phyloP scores from a whole-genome alignment of 805 yeast species.

The Wickerhamomyces subpelliculosus region DNA sequence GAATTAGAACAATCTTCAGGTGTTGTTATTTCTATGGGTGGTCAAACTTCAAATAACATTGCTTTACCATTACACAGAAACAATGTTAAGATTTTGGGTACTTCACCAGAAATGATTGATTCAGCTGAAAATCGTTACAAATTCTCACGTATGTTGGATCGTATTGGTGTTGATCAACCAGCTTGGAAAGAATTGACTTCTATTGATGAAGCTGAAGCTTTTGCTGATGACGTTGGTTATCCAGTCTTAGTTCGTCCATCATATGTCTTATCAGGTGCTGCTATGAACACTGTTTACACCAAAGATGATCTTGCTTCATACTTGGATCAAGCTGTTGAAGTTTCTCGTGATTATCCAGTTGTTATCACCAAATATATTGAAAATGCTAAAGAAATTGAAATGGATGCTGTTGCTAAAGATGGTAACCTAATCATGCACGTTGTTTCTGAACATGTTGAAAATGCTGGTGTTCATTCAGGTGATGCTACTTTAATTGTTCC shows the following conservation, averaged over 20 bases:
- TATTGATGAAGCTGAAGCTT: constrained; percentile 82
- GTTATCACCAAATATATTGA: constrained; percentile 95
- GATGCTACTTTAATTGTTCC: constrained; percentile 97
- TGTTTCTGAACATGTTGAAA: constrained; percentile 97
- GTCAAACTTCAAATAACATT: constrained; percentile 96
- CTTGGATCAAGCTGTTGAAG: constrained; percentile 91
- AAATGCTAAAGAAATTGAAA: constrained; percentile 95
- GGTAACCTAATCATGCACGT: constrained; percentile 96
- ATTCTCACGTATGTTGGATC: constrained; percentile 94
- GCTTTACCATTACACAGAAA: constrained; percentile 90
- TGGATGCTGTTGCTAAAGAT: constrained; percentile 96
- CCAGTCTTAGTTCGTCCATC: constrained; percentile 98
- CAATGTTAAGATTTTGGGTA: constrained; percentile 91
- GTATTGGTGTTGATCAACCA: constrained; percentile 96
- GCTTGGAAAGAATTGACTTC: constrained; percentile 98
- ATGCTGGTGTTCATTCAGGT: constrained; percentile 99
- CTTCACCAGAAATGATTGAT: constrained; percentile 97
- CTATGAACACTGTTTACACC: constrained; percentile 95
- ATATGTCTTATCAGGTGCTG: constrained; percentile 96
- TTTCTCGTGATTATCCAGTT: constrained; percentile 96
- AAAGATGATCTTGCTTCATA: constrained; percentile 82
- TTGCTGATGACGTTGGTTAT: constrained; percentile 84
- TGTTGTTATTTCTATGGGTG: constrained; percentile 97
- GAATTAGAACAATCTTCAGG: constrained; percentile 87
- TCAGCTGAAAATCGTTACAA: constrained; percentile 97